Evolutionary conservation across 1,284 basidiomycete species (phyloP), one percentile per base, ranked within the genome.

Genomic region (Cryptococcus sp.): DNA sequence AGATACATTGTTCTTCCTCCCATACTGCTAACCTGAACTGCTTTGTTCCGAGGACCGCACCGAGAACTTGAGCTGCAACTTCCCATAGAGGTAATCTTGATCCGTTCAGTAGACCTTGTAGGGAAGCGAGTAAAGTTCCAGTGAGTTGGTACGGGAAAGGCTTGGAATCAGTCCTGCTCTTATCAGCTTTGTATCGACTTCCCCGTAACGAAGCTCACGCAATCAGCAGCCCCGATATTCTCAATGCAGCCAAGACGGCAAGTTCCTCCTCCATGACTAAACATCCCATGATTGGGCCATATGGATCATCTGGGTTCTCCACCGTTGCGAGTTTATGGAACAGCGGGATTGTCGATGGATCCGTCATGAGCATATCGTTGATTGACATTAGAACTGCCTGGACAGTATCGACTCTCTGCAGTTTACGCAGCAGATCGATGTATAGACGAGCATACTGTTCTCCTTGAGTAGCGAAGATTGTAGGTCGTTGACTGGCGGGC

Each of bases 201-300:
- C 6, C 6, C 13, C 43, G 4, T 46, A 31, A 1, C 2, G 41
- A 64, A 10, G 38, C 80, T 52, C 56, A 86, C 84, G 87, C 85
- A 51, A 97, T 82, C 32, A 98, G 82, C 23, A 93, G 82, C 1
- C 92, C 90, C 48, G 97, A 80, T 65, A 98, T 89, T 68, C 95
- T 89, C 0, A 89, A 83, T 31, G 88, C 83, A 71, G 94, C 96
- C 58, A 97, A 81, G 66, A 94, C 90, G 33, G 91, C 86, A 65
- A 96, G 97, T 71, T 96, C 91, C 72, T 98, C 95, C 64, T 87
- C 86, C 38, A 88, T 86, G 42, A 91, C 87, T 48, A 98, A 79
- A 42, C 70, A 92, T 88, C 88, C 86, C 37, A 56, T 43, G 23
- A 56, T 6, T 86, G 53, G 53, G 4, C 46, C 47, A 32, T 54